Conservation (phyloP, 164 flowering plant species). For the Hamamelis virginiana region DNA sequence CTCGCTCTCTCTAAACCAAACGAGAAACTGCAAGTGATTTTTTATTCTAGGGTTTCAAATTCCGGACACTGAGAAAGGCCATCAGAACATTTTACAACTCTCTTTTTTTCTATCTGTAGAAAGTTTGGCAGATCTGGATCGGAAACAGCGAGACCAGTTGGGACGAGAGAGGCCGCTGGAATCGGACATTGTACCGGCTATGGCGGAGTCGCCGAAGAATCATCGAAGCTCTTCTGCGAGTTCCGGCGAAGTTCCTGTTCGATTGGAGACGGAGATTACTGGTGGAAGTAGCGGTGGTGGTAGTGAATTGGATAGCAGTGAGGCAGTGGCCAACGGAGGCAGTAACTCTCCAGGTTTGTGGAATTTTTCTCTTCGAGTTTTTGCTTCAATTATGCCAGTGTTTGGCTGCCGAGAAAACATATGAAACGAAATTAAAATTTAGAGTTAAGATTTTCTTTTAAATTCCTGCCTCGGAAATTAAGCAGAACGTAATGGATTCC, state of each 20-base stretch:
- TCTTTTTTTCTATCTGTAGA: no score
- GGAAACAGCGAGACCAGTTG: not conserved
- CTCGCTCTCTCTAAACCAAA: not conserved
- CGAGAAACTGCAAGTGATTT: not conserved
- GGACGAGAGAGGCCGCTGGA: constrained; percentile 5
- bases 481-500: no score
- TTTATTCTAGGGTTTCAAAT: not conserved
- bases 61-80: not conserved
- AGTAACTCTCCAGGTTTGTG: constrained; percentile 33
- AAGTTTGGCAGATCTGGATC: constrained; percentile 20
- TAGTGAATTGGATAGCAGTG: constrained; percentile 15
- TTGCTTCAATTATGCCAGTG: not conserved
- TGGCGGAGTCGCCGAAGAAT: constrained; percentile 23
- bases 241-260: constrained; percentile 31
- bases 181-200: constrained; percentile 9
- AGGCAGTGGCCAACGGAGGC: constrained; percentile 25
- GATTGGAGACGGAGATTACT: constrained; percentile 19
- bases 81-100: no score
- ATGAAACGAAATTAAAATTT: no score
- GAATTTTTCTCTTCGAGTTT: constrained; percentile 1
- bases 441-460: no score
- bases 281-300: constrained; percentile 12
- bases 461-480: no score
- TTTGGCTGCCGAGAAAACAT: constrained; percentile 1
- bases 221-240: constrained; percentile 20